These are phyloP conservation scores for Claviceps digitariae DNA, from an alignment of 2,329 filamentous ascomycete species.

Conservation along the genomic window DNA sequence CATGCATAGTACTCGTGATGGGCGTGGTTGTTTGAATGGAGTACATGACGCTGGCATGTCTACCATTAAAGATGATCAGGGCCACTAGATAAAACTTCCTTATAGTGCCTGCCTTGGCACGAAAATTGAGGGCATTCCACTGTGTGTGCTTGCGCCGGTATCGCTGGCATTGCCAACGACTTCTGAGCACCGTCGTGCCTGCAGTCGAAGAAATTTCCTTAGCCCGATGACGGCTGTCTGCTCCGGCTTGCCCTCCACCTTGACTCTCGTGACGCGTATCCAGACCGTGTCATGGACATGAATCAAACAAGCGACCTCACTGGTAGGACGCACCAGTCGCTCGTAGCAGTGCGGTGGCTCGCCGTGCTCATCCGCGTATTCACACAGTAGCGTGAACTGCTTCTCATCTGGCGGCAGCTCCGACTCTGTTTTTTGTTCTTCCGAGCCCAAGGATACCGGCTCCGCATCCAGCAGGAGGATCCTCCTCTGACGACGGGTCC, in stretches of 20 bases:
- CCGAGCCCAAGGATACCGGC: constrained; percentile 6
- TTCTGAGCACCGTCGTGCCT: too few species aligned
- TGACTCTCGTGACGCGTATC: constrained; percentile 17
- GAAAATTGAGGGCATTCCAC: too few species aligned
- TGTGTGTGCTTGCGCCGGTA: too few species aligned
- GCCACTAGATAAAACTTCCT: too few species aligned
- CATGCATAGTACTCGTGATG: too few species aligned
- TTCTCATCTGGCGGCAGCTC: not conserved
- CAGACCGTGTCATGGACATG: not conserved
- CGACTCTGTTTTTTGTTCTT: not conserved
- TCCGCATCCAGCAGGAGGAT: constrained; percentile 26
- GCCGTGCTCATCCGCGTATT: constrained; percentile 1
- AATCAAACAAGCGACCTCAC: not conserved
- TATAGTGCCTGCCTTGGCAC: too few species aligned
- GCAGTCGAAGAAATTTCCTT: constrained; percentile 6
- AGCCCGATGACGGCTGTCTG: constrained; percentile 14
- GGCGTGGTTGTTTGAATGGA: too few species aligned
- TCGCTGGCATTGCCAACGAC: too few species aligned
- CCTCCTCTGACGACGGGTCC: constrained; percentile 16
- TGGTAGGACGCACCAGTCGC: constrained; percentile 5
- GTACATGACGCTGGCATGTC: too few species aligned
- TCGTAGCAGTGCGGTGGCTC: not conserved
- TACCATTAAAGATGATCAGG: too few species aligned
- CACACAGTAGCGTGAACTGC: constrained; percentile 9
- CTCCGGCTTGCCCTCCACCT: constrained; percentile 20